Base-by-base conservation (phyloP, 192 early-diverging fungal species). In the Piromyces finnis region DNA sequence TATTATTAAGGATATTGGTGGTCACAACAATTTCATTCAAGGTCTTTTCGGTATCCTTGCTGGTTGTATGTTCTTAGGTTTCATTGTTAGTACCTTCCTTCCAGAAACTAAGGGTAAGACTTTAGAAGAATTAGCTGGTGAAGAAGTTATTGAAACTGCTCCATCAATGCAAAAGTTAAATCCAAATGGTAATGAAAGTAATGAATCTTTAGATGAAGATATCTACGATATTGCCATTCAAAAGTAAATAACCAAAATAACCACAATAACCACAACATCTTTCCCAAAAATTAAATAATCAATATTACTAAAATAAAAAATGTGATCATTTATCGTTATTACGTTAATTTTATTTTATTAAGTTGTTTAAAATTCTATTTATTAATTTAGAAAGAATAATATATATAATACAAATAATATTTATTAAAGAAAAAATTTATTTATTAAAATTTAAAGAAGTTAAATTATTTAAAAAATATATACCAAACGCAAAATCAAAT, bases 31-130 rank as follows among this genome's bases (percentile, higher is more conserved):
- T 22, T 51, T 51, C 18, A 51, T 51, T 51, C 41, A 51, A 51
- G 41, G 41, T 15, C 41, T 51, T 22, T 51, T 51, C 14, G 41
- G 41, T 51, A 51, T 51, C 4, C 41, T 94, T 86, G 89, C 93
- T 11, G 81, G 89, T 36, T 93, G 92, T 81, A 94, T 94, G 91
- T 84, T 94, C 26, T 84, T 92, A 27, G 96, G 96, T 77, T 37
- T 92, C n/a, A 15, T 85, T 30, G 85, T 87, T 12, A 82, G 82
- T 22, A 92, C 93, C 3, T 86, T 90, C 79, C 87, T 95, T 77
- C 93, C 94, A 36, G 94, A 95, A 84, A 93, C 94, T 77, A 92
- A 89, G 80, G 93, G 93, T 82, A 86, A 89, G 81, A 84, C 91
- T 6, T 87, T 95, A 32, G 94, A 95, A 86, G 94, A 94, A 80